Base-by-base conservation (phyloP, 2,329 filamentous ascomycete genomes). In the Cyphellophora attinorum region DNA sequence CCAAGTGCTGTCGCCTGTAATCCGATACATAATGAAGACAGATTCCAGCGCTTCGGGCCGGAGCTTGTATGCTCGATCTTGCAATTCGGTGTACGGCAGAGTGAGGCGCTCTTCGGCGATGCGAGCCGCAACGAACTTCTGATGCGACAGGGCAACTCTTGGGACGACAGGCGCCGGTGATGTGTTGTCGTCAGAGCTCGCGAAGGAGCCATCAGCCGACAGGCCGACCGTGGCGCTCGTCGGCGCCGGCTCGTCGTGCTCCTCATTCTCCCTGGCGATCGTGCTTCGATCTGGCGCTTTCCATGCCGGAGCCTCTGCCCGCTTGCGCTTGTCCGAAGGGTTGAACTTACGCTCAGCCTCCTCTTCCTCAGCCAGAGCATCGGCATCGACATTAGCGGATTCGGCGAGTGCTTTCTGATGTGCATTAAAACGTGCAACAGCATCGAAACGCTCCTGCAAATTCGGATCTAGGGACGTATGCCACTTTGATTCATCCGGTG, bases 21-120 rank as follows among this genome's bases (percentile, higher is more conserved):
- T 65, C 38, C 81, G 73, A 54, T 80, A 85, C 65, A 89, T 74
- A 51, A 85, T 72, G 56, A 85, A 89, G 4, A 91, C 73, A 11
- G 76, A 81, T 61, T 89, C 83, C 35, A 89, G 85, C 2, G 82
- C 82, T 58, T 89, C 83, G 13, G 82, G 82, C 5, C 62, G 51
- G 52, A 67, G 46, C 19, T 59, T 53, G 43, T 64, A 67, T 36
- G 59, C 51, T 3, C 56, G 50, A 8, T 49, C 49, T 1, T 46
- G 43, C 25, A 67, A 58, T 19, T 52, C 53, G 6, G 56, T 57
- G 42, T 66, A 57, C 5, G 63, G 62, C 11, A 54, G 47, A 10
- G 62, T 61, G 18, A 66, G 50, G 27, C 59, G 60, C 37, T 65
- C 58, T 30, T 60, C 55, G n/a, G 54, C 49, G 35, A 68, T 60